A percentile compares a stretch with the other conserved stretches of the same genome.
Conservation (phyloP, 192 early-diverging fungal species). For the Borealophlyctis nickersoniae region DNA sequence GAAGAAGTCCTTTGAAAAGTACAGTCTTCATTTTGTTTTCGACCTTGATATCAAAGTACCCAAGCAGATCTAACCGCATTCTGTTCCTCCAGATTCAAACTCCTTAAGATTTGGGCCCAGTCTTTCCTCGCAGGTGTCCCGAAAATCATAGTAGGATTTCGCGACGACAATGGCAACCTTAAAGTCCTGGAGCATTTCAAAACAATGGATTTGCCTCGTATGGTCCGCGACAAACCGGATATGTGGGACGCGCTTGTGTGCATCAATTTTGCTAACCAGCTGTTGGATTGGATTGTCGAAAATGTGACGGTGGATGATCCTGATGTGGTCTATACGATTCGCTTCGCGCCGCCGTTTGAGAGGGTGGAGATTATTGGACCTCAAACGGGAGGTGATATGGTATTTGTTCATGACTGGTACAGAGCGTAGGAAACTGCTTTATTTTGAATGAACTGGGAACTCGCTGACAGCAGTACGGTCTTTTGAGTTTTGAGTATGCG, state of each 20-base stretch:
- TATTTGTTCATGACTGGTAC: background rate
- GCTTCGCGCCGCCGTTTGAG: background rate
- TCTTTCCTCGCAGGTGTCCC: conserved; percentile 88
- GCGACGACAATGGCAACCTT: conserved; percentile 70
- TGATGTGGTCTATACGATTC: conserved; percentile 23
- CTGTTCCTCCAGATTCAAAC: conserved; percentile 58
- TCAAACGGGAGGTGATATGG: background rate
- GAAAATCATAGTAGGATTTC: conserved; percentile 77
- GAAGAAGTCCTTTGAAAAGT: conserved; percentile 60
- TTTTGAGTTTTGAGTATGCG: too few relatives aligned
- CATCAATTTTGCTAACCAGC: conserved; percentile 72
- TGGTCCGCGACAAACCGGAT: conserved; percentile 60
- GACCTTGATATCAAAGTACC: background rate
- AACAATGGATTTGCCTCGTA: conserved; percentile 78
- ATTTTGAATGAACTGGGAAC: too few relatives aligned
- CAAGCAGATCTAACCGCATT: background rate
- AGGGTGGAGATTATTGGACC: background rate
- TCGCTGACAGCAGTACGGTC: too few relatives aligned
- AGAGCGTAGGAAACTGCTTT: background rate
- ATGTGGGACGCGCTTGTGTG: conserved; percentile 86
- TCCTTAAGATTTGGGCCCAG: conserved; percentile 91
- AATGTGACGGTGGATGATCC: conserved; percentile 28
- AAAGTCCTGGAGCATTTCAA: conserved; percentile 57
- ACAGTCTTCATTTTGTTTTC: too few relatives aligned
- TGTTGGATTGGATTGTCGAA: conserved; percentile 44